Conservation (phyloP, 305 asterid species). For the Solanum hybrid region DNA sequence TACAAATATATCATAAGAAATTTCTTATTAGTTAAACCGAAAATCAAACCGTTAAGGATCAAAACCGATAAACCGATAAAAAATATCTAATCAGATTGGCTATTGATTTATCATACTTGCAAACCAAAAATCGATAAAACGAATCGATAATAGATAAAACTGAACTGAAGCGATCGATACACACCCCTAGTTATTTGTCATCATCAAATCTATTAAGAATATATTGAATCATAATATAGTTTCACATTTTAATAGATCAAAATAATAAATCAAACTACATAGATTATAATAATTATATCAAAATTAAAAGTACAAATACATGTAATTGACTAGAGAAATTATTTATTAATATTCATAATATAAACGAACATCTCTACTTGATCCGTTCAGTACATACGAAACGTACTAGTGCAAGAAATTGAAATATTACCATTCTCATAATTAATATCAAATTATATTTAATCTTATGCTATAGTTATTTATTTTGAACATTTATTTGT, state of each 20-base stretch:
- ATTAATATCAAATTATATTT: too few species aligned
- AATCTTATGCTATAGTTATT: neutral
- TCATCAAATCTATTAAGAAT: too few species aligned
- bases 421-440: neutral
- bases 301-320: neutral
- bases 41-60: neutral
- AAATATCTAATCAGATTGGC: too few species aligned
- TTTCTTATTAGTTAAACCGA: neutral
- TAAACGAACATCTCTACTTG: neutral
- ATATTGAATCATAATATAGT: neutral
- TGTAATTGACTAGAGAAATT: neutral
- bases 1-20: too few species aligned
- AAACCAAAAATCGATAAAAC: neutral
- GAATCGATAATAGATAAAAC: neutral
- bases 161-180: neutral
- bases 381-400: neutral
- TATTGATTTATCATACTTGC: neutral
- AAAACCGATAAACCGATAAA: too few species aligned
- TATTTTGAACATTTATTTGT: neutral
- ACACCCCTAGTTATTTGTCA: neutral
- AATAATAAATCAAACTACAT: neutral
- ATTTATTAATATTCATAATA: too few species aligned
- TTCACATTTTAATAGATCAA: too few species aligned
- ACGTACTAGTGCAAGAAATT: neutral
- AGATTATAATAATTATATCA: neutral